phyloP scores from a whole-genome alignment of 371 early-diverging fungal species.

The Chytridium lagenaria region DNA sequence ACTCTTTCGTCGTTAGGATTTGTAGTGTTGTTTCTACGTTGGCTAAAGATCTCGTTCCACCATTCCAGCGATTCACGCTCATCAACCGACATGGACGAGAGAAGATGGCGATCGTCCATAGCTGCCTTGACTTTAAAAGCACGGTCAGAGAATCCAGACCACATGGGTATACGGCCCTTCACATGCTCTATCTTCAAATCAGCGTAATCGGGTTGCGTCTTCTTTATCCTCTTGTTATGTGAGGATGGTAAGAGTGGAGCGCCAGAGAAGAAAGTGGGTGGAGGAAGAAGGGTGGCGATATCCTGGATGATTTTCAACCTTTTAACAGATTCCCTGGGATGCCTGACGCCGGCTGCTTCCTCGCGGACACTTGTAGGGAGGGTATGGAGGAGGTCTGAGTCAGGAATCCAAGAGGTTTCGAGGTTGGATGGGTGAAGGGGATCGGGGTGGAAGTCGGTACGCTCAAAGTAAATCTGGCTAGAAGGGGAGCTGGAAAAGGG shows the following conservation, averaged over 20 bases:
- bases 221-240: no score
- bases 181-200: background rate
- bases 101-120: background rate
- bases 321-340: background rate
- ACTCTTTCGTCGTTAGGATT: background rate
- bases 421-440: background rate
- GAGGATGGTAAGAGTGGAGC: no score
- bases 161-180: no score
- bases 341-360: constrained; percentile 1
- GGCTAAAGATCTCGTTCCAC: background rate
- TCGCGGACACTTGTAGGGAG: background rate
- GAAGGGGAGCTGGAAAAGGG: background rate
- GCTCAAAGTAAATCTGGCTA: background rate
- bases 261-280: background rate
- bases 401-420: background rate
- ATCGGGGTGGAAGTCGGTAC: constrained; percentile 2
- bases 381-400: background rate
- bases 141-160: background rate
- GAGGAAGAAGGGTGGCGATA: background rate
- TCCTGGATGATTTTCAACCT: background rate
- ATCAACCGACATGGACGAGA: background rate
- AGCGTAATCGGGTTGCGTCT: background rate
- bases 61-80: background rate
- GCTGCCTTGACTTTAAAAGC: background rate
- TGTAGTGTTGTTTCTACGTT: background rate